Percentiles rank a stretch among this genome's conserved stretches.
Conservation (phyloP, 2,329 filamentous ascomycete genomes). For the Colletotrichum spaethianum region DNA sequence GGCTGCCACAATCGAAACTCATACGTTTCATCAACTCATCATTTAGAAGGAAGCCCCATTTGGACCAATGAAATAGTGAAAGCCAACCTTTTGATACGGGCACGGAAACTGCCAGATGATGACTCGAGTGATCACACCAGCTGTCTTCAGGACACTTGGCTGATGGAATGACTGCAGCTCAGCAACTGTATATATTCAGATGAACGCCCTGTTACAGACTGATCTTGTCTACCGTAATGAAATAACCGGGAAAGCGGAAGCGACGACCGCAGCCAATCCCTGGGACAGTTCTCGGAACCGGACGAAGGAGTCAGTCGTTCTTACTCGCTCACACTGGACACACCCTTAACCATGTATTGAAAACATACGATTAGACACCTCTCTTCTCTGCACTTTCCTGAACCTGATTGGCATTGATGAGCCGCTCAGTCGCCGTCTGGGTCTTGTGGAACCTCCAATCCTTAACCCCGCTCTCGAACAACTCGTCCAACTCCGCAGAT, state of each 20-base stretch:
- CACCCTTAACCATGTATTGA: not conserved
- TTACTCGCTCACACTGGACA: not conserved
- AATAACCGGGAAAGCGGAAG: not conserved
- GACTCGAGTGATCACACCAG: not conserved
- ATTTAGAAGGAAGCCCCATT: too few relatives aligned
- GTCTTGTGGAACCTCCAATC: slow-evolving; percentile 45
- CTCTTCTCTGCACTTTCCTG: not conserved
- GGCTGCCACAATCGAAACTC: not conserved
- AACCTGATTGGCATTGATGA: slow-evolving; percentile 15
- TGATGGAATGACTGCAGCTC: too few relatives aligned
- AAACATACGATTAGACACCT: not conserved
- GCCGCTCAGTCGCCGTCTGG: slow-evolving; percentile 34
- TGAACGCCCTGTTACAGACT: not conserved
- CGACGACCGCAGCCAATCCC: not conserved
- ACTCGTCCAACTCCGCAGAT: slow-evolving; percentile 46
- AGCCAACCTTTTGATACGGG: too few relatives aligned
- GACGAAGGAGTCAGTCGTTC: not conserved
- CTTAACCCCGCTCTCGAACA: slow-evolving; percentile 46
- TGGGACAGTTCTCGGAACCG: not conserved
- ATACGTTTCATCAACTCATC: not conserved
- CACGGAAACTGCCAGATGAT: not conserved
- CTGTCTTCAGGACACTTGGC: not conserved
- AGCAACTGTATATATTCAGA: not conserved
- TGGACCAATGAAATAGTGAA: too few relatives aligned
- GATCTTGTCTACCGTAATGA: not conserved